phyloP scores from a whole-genome alignment of 495 filamentous ascomycete species.

The Cercophora sp. region DNA sequence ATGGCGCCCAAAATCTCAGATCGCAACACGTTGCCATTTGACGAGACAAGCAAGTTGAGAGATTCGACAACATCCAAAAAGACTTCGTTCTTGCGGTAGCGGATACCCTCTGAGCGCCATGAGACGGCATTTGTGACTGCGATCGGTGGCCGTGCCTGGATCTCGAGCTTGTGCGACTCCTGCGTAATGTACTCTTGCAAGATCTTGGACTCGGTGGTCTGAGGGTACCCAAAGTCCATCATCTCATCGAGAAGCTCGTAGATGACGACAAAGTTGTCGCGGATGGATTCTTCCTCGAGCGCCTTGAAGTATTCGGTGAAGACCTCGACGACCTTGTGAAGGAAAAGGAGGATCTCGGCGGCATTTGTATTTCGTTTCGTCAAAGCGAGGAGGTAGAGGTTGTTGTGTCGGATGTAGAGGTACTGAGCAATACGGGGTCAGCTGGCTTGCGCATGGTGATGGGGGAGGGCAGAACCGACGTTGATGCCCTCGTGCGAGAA shows the following conservation, averaged over 20 bases:
- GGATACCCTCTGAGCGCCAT: constrained; percentile 96
- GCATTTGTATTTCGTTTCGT: constrained; percentile 99
- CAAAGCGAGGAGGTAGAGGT: constrained; percentile 96
- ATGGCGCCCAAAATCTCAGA: constrained; percentile 96
- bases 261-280: constrained; percentile 99
- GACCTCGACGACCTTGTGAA: constrained; percentile 97
- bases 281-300: constrained; percentile 97
- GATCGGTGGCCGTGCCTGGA: constrained; percentile 98
- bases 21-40: constrained; percentile 91
- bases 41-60: constrained; percentile 90
- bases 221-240: constrained; percentile 99
- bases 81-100: constrained; percentile 99
- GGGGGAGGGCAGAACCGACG: constrained; percentile 46
- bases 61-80: constrained; percentile 98
- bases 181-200: constrained; percentile 99
- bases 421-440: constrained; percentile 57
- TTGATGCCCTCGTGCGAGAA: constrained; percentile 99
- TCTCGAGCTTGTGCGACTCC: constrained; percentile 96
- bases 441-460: neutral
- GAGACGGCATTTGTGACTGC: constrained; percentile 98
- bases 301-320: constrained; percentile 99
- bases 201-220: constrained; percentile 99
- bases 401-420: constrained; percentile 99
- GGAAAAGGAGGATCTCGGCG: constrained; percentile 94
- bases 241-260: constrained; percentile 99